phyloP scores from a whole-genome alignment of 2,329 filamentous ascomycete species.

The Penicillium sp. region DNA sequence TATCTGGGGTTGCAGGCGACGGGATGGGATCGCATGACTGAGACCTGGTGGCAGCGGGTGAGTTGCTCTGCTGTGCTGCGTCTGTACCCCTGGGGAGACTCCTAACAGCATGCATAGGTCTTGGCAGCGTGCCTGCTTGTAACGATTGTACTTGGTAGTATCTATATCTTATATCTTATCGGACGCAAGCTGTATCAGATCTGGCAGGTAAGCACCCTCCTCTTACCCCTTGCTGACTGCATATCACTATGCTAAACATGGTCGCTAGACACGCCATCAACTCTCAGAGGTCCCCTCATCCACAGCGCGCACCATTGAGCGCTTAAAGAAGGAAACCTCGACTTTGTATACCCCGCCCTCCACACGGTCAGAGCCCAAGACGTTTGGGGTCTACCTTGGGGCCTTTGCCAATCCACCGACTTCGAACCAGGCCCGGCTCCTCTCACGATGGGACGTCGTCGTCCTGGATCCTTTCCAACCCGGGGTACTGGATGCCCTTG shows the following conservation, averaged over 20 bases:
- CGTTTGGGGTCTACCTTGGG: conserved; percentile 43
- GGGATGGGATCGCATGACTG: conserved; percentile 24
- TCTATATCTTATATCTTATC: conserved; percentile 21
- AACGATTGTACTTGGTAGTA: conserved; percentile 19
- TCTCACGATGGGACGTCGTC: conserved; percentile 41
- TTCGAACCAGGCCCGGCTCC: conserved; percentile 29
- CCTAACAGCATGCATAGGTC: conserved; percentile 14
- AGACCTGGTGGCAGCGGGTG: conserved; percentile 26
- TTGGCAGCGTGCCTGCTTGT: conserved; percentile 21
- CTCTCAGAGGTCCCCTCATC: conserved; percentile 19
- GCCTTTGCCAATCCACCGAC: conserved; percentile 36
- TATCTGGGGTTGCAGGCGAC: conserved; percentile 26
- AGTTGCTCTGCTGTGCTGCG: neutral
- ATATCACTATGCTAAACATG: neutral
- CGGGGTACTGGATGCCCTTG: conserved; percentile 35
- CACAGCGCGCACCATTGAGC: conserved; percentile 19
- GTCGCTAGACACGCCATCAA: conserved; percentile 19
- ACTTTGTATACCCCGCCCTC: conserved; percentile 3
- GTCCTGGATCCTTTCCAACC: conserved; percentile 39
- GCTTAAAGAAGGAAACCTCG: conserved; percentile 16
- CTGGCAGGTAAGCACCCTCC: conserved; percentile 19
- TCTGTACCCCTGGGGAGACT: neutral
- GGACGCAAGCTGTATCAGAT: conserved; percentile 13
- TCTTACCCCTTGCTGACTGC: no score
- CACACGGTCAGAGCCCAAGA: conserved; percentile 18